Percentiles rank a stretch among this genome's conserved stretches.
phyloP scores from a whole-genome alignment of 768 basidiomycete genomes.

The Brasilioporus rufonigricans region DNA sequence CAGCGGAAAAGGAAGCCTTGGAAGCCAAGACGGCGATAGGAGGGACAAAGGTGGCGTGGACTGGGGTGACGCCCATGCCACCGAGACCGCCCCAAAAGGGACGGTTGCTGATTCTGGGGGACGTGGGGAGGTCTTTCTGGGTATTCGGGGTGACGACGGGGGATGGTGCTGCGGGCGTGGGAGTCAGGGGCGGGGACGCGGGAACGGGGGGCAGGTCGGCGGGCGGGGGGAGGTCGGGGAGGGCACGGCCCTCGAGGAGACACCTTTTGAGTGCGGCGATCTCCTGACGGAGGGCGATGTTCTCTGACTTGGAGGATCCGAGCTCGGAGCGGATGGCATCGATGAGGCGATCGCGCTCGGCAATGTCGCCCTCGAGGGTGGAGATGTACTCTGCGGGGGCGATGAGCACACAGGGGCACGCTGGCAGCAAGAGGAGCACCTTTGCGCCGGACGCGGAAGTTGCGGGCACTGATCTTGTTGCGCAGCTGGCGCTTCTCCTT shows the following conservation, averaged over 20 bases:
- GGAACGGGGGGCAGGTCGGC: constrained; percentile 36
- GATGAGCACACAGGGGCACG: not conserved
- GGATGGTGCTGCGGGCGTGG: constrained; percentile 18
- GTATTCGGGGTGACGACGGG: constrained; percentile 62
- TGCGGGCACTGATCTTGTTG: constrained; percentile 95
- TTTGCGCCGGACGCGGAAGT: constrained; percentile 93
- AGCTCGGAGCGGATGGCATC: constrained; percentile 85
- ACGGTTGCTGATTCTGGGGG: constrained; percentile 49
- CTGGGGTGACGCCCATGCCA: constrained; percentile 74
- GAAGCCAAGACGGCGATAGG: constrained; percentile 46
- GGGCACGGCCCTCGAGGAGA: constrained; percentile 64
- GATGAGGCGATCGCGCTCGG: constrained; percentile 87
- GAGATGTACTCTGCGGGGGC: constrained; percentile 77
- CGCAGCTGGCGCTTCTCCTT: constrained; percentile 96
- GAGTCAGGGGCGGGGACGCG: constrained; percentile 42
- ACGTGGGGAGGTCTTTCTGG: constrained; percentile 71
- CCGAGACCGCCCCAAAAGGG: constrained; percentile 82
- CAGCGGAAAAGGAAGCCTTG: constrained; percentile 23
- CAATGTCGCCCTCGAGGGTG: constrained; percentile 90
- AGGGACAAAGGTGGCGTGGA: constrained; percentile 81
- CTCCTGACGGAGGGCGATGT: constrained; percentile 77
- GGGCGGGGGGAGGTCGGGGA: constrained; percentile 45
- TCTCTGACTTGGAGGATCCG: constrained; percentile 76
- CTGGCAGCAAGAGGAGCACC: constrained; percentile 43
- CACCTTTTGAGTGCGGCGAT: constrained; percentile 71